These are phyloP conservation scores for Helotiales sp. DNA, from an alignment of 2,329 filamentous ascomycete genomes.

Conservation along the genomic window DNA sequence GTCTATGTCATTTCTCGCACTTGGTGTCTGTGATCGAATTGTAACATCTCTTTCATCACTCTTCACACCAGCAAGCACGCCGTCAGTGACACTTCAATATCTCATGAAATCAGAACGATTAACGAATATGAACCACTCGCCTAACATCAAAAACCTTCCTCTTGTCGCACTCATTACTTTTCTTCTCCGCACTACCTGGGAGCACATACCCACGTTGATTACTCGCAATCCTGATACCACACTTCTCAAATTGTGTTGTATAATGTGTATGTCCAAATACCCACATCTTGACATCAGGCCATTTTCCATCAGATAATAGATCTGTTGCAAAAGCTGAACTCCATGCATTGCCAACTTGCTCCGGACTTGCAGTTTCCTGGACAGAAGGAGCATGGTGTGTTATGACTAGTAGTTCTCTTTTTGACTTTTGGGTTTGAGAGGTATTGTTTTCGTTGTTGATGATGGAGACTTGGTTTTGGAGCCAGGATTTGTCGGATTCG, in stretches of 20 bases:
- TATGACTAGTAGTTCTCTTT: conserved; percentile 39
- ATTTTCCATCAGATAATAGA: conserved; percentile 34
- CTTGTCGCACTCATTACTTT: neutral
- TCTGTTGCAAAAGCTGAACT: conserved; percentile 55
- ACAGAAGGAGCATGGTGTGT: conserved; percentile 45
- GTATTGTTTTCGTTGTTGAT: conserved; percentile 23
- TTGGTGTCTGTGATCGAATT: no score
- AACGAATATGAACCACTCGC: neutral
- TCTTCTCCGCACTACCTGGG: conserved; percentile 14
- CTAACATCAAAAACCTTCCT: neutral
- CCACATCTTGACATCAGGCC: conserved; percentile 39
- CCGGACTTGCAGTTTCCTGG: conserved; percentile 45
- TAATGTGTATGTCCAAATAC: conserved; percentile 48
- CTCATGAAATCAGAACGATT: no score
- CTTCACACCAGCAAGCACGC: no score
- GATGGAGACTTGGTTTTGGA: conserved; percentile 37
- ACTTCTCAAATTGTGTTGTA: conserved; percentile 40
- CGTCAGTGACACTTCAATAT: no score
- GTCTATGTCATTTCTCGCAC: no score
- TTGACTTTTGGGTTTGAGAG: conserved; percentile 29
- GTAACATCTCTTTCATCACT: no score
- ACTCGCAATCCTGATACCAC: conserved; percentile 37
- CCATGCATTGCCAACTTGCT: conserved; percentile 38
- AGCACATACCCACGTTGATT: conserved; percentile 46
- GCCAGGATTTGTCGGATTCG: conserved; percentile 37